Evolutionary conservation across 345 rosid genomes (phyloP).

Genomic region (Eutrema japonicum): DNA sequence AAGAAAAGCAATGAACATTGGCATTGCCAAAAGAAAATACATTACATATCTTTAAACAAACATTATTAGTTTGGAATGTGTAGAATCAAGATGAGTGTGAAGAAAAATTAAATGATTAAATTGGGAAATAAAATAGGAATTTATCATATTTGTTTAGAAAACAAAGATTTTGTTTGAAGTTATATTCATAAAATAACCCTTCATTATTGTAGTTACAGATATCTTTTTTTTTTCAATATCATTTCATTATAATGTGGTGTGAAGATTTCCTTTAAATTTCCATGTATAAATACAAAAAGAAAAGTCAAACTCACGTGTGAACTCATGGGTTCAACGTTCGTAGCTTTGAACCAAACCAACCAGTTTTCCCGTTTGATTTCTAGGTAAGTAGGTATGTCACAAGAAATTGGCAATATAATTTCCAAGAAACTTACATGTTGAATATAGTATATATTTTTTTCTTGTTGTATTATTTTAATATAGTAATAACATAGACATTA

Average conservation of each 20-base stretch:
- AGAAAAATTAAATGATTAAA: background rate
- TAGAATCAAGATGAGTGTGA: background rate
- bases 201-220: background rate
- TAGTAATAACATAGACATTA: background rate
- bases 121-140: background rate
- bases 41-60: too few species aligned
- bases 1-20: background rate
- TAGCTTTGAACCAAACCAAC: conserved; percentile 15
- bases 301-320: conserved; percentile 32
- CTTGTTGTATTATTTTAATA: background rate
- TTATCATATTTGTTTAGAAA: background rate
- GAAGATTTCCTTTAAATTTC: conserved; percentile 9
- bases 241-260: background rate
- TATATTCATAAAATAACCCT: background rate
- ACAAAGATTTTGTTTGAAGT: background rate
- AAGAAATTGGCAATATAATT: conserved; percentile 15
- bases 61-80: too few species aligned
- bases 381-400: conserved; percentile 32
- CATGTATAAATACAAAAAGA: background rate
- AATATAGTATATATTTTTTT: background rate
- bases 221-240: background rate
- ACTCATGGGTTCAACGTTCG: conserved; percentile 6
- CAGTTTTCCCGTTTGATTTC: conserved; percentile 3
- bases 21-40: too few species aligned
- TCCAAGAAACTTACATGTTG: conserved; percentile 4